Conservation (phyloP, 441 rosid genomes). For the Erodium chrysanthum region DNA sequence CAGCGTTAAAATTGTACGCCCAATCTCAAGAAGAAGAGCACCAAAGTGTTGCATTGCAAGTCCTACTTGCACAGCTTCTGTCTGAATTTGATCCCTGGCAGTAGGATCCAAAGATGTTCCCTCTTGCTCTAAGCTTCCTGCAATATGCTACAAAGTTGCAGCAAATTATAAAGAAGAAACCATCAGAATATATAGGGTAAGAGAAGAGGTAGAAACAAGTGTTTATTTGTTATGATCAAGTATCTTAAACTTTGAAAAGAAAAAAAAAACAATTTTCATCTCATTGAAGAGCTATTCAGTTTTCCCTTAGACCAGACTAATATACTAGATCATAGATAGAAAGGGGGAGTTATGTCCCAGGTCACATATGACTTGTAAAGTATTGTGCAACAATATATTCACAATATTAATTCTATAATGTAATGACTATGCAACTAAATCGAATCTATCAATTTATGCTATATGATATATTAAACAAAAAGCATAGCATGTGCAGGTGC, state of each 20-base stretch:
- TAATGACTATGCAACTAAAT: not conserved
- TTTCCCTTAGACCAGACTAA: not conserved
- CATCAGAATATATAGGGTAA: constrained; percentile 35
- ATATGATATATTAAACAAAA: not conserved
- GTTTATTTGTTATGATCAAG: not conserved
- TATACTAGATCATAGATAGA: not conserved
- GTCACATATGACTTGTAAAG: not conserved
- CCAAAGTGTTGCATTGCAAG: constrained; percentile 85
- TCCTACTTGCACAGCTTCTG: constrained; percentile 65
- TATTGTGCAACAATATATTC: not conserved
- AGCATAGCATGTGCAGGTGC: not conserved
- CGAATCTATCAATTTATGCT: not conserved
- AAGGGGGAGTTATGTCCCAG: too few relatives aligned
- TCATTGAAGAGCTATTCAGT: not conserved
- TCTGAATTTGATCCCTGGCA: constrained; percentile 60
- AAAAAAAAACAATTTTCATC: not conserved
- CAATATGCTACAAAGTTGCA: constrained; percentile 72
- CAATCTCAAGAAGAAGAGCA: constrained; percentile 88
- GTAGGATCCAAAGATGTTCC: constrained; percentile 57
- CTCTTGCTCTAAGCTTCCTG: constrained; percentile 72
- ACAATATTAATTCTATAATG: not conserved
- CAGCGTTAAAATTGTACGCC: constrained; percentile 71
- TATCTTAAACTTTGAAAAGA: not conserved
- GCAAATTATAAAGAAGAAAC: constrained; percentile 34
- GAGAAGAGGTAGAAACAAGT: not conserved